Evolutionary conservation across 176 grass and related monocot genomes (phyloP).

Genomic region (Eleusine indica): DNA sequence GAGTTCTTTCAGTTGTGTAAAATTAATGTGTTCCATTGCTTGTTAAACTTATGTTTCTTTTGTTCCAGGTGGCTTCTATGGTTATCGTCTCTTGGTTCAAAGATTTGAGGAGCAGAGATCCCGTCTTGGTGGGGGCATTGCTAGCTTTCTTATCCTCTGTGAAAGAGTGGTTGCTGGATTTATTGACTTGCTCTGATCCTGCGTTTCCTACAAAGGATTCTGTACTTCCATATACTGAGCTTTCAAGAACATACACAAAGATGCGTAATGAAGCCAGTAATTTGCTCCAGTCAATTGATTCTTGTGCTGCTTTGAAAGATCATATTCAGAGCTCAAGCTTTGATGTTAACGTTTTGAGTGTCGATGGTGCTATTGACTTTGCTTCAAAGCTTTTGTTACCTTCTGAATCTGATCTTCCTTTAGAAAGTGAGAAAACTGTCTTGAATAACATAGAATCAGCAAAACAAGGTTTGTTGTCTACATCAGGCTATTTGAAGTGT

Average conservation of each 20-base stretch:
- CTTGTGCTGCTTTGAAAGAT: constrained; percentile 63
- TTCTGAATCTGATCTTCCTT: constrained; percentile 44
- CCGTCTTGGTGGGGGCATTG: constrained; percentile 44
- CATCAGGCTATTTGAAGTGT: constrained; percentile 94
- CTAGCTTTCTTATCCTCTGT: constrained; percentile 64
- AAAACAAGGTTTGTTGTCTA: constrained; percentile 82
- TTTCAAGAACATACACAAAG: constrained; percentile 89
- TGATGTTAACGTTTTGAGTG: constrained; percentile 53
- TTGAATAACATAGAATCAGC: constrained; percentile 82
- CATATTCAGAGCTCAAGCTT: constrained; percentile 56
- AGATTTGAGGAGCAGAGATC: constrained; percentile 72
- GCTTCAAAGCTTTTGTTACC: constrained; percentile 72
- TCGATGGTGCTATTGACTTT: constrained; percentile 84
- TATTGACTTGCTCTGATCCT: constrained; percentile 86
- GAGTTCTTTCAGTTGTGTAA: constrained; percentile 19
- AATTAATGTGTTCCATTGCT: constrained; percentile 20
- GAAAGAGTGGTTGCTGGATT: constrained; percentile 80
- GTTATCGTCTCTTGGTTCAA: constrained; percentile 94
- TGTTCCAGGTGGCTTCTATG: constrained; percentile 78
- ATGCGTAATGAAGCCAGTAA: constrained; percentile 82
- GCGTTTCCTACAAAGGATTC: constrained; percentile 93
- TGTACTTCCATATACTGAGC: constrained; percentile 77
- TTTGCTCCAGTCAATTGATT: constrained; percentile 64
- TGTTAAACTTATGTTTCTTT: constrained; percentile 12
- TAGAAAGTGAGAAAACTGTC: constrained; percentile 50